Conservation (phyloP, 179 eudicot species). For the Carnegiea gigantea region DNA sequence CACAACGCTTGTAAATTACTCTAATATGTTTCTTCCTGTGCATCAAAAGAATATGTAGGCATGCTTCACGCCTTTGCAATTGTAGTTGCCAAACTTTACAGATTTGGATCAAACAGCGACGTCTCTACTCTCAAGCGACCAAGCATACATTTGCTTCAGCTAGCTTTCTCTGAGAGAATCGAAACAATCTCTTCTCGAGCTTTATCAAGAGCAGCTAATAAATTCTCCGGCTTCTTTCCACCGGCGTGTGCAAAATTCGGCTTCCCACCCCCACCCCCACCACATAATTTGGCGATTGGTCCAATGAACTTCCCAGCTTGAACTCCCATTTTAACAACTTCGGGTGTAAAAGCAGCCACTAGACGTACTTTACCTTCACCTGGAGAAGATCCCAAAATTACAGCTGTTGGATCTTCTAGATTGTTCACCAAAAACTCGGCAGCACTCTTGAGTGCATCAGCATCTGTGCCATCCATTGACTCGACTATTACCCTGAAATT, state of each 20-base stretch:
- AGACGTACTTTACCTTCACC: conserved; percentile 81
- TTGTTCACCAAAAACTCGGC: conserved; percentile 65
- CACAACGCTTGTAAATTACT: not conserved
- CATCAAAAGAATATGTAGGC: not conserved
- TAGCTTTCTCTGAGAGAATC: conserved; percentile 47
- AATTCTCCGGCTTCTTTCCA: conserved; percentile 81
- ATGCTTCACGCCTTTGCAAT: not conserved
- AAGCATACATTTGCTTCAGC: conserved; percentile 21
- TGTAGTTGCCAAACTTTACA: not conserved
- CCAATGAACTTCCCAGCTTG: conserved; percentile 91
- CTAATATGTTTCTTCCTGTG: not conserved
- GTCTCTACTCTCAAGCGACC: not conserved
- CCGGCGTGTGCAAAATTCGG: conserved; percentile 98
- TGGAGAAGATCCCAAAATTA: conserved; percentile 84
- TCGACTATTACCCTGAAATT: conserved; percentile 71
- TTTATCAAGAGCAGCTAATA: conserved; percentile 66
- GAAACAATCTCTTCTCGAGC: conserved; percentile 67
- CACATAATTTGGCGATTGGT: conserved; percentile 82
- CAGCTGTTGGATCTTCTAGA: conserved; percentile 83
- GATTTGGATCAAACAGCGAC: not conserved
- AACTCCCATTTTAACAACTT: conserved; percentile 65
- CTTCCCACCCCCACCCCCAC: conserved; percentile 95
- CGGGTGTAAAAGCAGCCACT: conserved; percentile 81
- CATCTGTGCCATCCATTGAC: conserved; percentile 84
- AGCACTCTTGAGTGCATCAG: conserved; percentile 86